Evolutionary conservation across 2,329 filamentous ascomycete species (phyloP), one percentile per base, ranked within the genome.

Genomic region (Alternaria solani): DNA sequence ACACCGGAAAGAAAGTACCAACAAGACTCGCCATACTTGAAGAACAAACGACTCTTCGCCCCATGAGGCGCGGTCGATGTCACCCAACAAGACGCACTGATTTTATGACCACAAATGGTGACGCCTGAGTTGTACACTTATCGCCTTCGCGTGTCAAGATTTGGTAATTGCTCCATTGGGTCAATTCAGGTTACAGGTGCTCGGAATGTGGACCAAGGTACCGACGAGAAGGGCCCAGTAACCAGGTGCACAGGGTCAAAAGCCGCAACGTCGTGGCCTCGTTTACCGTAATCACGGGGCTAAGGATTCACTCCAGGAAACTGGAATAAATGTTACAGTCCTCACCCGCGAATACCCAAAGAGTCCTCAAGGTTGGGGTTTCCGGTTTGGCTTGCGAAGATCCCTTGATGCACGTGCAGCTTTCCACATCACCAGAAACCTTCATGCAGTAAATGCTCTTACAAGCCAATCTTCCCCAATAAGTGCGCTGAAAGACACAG

Each of bases 91-190:
- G 43, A 44, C 48, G 51, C 59, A 58, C 51, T 56, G 46, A 42
- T 39, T 48, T 23, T 20, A 61, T 39, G n/a, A 38, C 49, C 44
- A 52, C 38, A 43, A 55, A 26, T 36, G 52, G 55, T 46, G 43
- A 52, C 59, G 51, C 59, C 55, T 41, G 55, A 34, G 61, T 66
- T 26, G 47, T 43, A 64, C 64, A 60, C 43, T 26, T 30, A 55
- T 52, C 43, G 55, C 20, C 56, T 23, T 20, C 32, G 39, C 26
- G 25, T 34, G 36, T 34, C 53, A 51, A 58, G 54, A 7, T 38
- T 46, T n/a, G 47, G 26, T 4, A 36, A 43, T n/a, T 18, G 16
- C 25, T 48, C 25, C 44, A 26, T 43, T 38, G 26, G 53, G 28
- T 26, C 42, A 52, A 41, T 20, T 23, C 43, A 39, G 26, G 28